Base-by-base conservation (phyloP, 345 rosid genomes). In the Psidium friedrichsthalianum region DNA sequence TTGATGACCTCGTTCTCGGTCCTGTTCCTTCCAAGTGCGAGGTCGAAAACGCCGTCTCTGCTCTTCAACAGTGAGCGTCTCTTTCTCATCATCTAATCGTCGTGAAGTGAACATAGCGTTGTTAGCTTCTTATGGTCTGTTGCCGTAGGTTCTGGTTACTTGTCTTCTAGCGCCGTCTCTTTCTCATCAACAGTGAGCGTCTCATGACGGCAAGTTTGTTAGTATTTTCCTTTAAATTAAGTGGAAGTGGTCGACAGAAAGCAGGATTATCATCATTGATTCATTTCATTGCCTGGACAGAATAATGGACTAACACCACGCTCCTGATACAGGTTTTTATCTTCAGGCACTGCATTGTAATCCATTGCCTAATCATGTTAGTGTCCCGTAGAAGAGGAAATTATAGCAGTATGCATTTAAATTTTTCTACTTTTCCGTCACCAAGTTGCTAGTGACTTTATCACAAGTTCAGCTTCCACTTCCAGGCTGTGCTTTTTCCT, bases 11-110 rank as follows among this genome's bases (percentile, higher is more conserved):
- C 47, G 49, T 51, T 55, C 84, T 52, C 57, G 59, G 84, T 42
- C 47, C 56, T 82, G 84, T 90, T 90, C 98, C 98, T 74, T 93
- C 95, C 27, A 24, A 84, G 47, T 94, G 91, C 16, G 98, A 96
- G 92, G 95, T 96, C 76, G 91, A 94, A 8, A 87, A 82, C 10
- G 96, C 96, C 80, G 90, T 94, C 87, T 92, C 96, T 88, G 93
- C 98, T 15, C 91, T 95, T 85, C 91, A 89, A 36, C 88, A 88
- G 98, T 96, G 86, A 90, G 94, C 8, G n/a, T 52, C 47, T 16
- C 78, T 44, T 9, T 7, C 32, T 15, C 49, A 13, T 47, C 18
- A 13, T 58, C 10, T 53, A 3, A 6, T 25, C n/a, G n/a, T 56
- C 59, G 59, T 22, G 9, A 56, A 56, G 59, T 56, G n/a, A 56